Conservation (phyloP, 176 grass and related monocot species). For the Aegilops speltoides region DNA sequence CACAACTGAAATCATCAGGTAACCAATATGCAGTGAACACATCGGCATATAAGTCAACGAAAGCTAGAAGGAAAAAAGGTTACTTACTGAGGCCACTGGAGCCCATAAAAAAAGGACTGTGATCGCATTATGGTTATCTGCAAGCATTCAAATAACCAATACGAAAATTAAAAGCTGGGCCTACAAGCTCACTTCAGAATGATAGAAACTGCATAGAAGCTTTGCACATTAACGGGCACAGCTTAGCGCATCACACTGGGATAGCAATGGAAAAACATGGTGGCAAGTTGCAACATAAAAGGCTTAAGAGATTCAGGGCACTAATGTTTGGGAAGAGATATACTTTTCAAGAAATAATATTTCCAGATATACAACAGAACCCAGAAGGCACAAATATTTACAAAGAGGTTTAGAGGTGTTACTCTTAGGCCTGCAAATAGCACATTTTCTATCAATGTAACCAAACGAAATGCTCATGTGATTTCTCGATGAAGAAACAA, state of each 20-base stretch:
- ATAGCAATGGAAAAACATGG: not conserved
- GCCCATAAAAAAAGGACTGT: slow-evolving; percentile 88
- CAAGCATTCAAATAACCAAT: slow-evolving; percentile 39
- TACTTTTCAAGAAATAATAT: not conserved
- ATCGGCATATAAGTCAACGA: not conserved
- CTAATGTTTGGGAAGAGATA: not conserved
- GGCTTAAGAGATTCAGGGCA: not conserved
- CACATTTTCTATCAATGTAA: not conserved
- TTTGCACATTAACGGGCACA: not conserved
- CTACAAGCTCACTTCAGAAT: not conserved
- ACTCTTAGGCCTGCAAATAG: not conserved
- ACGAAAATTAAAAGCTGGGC: not conserved
- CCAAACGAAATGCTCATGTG: not conserved
- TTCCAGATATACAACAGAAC: slow-evolving; percentile 6
- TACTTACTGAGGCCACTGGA: slow-evolving; percentile 80
- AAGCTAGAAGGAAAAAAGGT: slow-evolving; percentile 26
- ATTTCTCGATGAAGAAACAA: not conserved
- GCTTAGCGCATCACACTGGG: not conserved
- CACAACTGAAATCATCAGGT: too few species aligned
- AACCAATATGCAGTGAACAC: not conserved
- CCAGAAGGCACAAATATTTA: not conserved
- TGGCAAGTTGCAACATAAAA: not conserved
- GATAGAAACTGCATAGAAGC: not conserved
- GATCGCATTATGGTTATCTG: slow-evolving; percentile 94
- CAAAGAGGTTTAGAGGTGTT: not conserved